phyloP scores from a whole-genome alignment of 768 basidiomycete species.

The Kwoniella shandongensis region DNA sequence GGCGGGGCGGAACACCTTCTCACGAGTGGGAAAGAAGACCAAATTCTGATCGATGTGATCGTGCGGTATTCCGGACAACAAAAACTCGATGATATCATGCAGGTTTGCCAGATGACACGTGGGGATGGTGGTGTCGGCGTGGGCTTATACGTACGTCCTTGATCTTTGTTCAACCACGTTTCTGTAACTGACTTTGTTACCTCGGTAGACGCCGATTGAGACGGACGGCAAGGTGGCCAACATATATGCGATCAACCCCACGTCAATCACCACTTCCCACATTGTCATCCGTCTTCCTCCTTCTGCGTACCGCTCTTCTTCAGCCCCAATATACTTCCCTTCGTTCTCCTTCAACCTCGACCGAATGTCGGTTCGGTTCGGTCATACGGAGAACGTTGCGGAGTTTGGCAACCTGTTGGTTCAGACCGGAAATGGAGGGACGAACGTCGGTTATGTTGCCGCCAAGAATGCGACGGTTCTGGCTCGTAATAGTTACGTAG shows the following conservation, averaged over 20 bases:
- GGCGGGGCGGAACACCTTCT: slow-evolving; percentile 29
- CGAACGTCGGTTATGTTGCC: slow-evolving; percentile 34
- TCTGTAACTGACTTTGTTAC: background rate
- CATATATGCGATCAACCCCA: slow-evolving; percentile 36
- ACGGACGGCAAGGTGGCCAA: slow-evolving; percentile 45
- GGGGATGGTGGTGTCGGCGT: slow-evolving; percentile 37
- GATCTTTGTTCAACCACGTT: background rate
- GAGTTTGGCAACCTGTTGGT: slow-evolving; percentile 33
- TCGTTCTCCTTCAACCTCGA: slow-evolving; percentile 32
- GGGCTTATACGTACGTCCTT: slow-evolving; percentile 46
- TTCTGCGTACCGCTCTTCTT: slow-evolving; percentile 12
- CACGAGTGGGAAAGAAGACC: slow-evolving; percentile 32
- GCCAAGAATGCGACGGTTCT: slow-evolving; percentile 33
- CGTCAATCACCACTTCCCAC: slow-evolving; percentile 29
- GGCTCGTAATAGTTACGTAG: slow-evolving; percentile 36
- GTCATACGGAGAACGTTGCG: slow-evolving; percentile 33
- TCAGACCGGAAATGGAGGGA: slow-evolving; percentile 33
- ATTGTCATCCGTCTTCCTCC: slow-evolving; percentile 42
- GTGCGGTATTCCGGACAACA: slow-evolving; percentile 33
- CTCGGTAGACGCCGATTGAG: slow-evolving; percentile 31
- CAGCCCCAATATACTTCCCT: slow-evolving; percentile 16
- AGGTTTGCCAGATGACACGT: slow-evolving; percentile 42
- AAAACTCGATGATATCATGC: slow-evolving; percentile 27
- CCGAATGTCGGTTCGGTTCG: slow-evolving; percentile 42
- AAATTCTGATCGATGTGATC: slow-evolving; percentile 46